phyloP scores from a whole-genome alignment of 306 rosid species.

The Glycine latifolia region DNA sequence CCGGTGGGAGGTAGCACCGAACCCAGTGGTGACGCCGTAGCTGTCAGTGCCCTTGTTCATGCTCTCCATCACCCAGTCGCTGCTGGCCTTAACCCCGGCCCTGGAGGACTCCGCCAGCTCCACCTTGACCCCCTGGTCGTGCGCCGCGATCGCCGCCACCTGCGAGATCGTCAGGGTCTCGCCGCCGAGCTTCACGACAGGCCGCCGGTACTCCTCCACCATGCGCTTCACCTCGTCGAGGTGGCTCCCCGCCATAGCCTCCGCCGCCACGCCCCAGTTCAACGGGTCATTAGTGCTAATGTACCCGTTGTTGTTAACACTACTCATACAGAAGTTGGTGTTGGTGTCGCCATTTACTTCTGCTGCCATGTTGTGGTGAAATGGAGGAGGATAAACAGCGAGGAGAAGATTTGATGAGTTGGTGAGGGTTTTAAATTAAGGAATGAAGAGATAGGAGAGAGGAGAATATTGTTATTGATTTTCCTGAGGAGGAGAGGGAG shows the following conservation, averaged over 20 bases:
- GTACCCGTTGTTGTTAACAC: neutral
- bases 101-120: conserved; percentile 72
- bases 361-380: conserved; percentile 43
- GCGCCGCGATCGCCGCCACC: conserved; percentile 78
- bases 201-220: conserved; percentile 78
- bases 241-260: conserved; percentile 72
- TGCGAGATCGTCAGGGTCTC: conserved; percentile 73
- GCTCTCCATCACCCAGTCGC: conserved; percentile 93
- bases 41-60: conserved; percentile 78
- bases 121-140: conserved; percentile 57
- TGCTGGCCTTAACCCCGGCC: conserved; percentile 87
- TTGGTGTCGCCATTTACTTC: conserved; percentile 23
- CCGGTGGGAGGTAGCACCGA: conserved; percentile 90
- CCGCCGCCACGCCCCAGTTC: conserved; percentile 75
- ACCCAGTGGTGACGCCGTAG: conserved; percentile 96
- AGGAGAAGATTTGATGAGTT: no score
- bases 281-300: conserved; percentile 50
- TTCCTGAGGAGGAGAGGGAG: conserved; percentile 21
- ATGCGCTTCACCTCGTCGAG: conserved; percentile 90
- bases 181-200: conserved; percentile 73
- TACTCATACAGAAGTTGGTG: neutral
- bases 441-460: no score
- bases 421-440: neutral
- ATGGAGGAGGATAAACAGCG: no score
- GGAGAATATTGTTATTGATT: conserved; percentile 2